A percentile compares a stretch with the other conserved stretches of the same genome.
Evolutionary conservation across 495 filamentous ascomycete species (phyloP).

Genomic region (Penicillium silybi): DNA sequence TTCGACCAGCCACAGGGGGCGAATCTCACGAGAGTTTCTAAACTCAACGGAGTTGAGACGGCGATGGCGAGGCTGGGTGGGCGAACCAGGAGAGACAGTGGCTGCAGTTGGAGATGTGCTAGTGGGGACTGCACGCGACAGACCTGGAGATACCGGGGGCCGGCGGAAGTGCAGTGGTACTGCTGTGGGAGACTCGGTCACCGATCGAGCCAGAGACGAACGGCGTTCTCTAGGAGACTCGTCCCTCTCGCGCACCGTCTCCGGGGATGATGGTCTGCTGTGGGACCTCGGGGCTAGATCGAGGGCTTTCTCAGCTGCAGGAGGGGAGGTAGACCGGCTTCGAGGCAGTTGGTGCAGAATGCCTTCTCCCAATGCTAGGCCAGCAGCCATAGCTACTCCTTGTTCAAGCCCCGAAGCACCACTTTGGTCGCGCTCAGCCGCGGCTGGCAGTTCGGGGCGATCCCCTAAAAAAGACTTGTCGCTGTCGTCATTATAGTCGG

Average conservation of each 20-base stretch:
- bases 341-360: constrained; percentile 27
- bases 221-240: constrained; percentile 21
- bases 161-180: constrained; percentile 49
- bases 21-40: constrained; percentile 42
- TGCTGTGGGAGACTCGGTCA: constrained; percentile 44
- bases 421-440: constrained; percentile 25
- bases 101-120: constrained; percentile 18
- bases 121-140: constrained; percentile 32
- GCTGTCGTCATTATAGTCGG: constrained; percentile 31
- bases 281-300: constrained; percentile 31
- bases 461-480: constrained; percentile 48
- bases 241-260: constrained; percentile 14
- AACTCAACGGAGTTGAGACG: constrained; percentile 47
- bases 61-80: constrained; percentile 33
- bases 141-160: constrained; percentile 39
- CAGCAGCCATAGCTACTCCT: constrained; percentile 14
- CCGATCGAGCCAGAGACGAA: constrained; percentile 28
- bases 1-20: constrained; percentile 49
- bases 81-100: constrained; percentile 25
- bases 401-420: constrained; percentile 38
- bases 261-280: constrained; percentile 39
- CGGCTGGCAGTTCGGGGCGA: constrained; percentile 45
- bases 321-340: constrained; percentile 37
- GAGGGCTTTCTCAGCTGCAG: constrained; percentile 27
- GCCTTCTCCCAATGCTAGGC: constrained; percentile 17